Percentiles rank a stretch among this genome's conserved stretches.
phyloP scores from a whole-genome alignment of 2,329 filamentous ascomycete genomes.

The Aspergillus fijiensis region DNA sequence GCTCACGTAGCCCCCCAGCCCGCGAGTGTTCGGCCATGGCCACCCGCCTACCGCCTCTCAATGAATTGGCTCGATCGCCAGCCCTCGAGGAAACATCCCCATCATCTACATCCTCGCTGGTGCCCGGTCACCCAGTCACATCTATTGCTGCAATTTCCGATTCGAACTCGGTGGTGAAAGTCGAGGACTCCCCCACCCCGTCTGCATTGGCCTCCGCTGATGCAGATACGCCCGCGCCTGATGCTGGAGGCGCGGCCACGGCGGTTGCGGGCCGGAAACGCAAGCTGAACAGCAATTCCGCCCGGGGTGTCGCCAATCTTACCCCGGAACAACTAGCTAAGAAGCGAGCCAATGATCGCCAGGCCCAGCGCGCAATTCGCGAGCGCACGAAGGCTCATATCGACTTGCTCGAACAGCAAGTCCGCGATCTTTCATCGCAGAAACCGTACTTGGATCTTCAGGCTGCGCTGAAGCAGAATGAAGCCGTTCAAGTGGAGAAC shows the following conservation, averaged over 20 bases:
- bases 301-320: constrained; percentile 80
- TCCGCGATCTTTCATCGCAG: constrained; percentile 73
- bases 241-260: constrained; percentile 19
- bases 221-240: constrained; percentile 20
- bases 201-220: constrained; percentile 26
- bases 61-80: constrained; percentile 29
- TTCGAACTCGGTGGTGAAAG: constrained; percentile 19
- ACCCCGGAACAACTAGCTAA: constrained; percentile 85
- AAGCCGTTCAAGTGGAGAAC: constrained; percentile 75
- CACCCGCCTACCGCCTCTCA: constrained; percentile 29
- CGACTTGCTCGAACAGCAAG: constrained; percentile 68
- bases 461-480: constrained; percentile 70
- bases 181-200: constrained; percentile 29
- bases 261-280: constrained; percentile 40
- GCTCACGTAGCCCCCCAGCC: constrained; percentile 20
- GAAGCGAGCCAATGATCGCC: constrained; percentile 87
- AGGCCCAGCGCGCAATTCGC: constrained; percentile 80
- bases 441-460: constrained; percentile 84
- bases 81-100: constrained; percentile 20
- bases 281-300: constrained; percentile 43
- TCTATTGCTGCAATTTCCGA: constrained; percentile 11
- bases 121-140: constrained; percentile 8
- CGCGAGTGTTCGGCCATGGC: constrained; percentile 35
- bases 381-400: constrained; percentile 81
- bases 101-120: constrained; percentile 8